These are phyloP conservation scores for Bidens hawaiensis DNA, from an alignment of 140 eudicot species.

Conservation along the genomic window DNA sequence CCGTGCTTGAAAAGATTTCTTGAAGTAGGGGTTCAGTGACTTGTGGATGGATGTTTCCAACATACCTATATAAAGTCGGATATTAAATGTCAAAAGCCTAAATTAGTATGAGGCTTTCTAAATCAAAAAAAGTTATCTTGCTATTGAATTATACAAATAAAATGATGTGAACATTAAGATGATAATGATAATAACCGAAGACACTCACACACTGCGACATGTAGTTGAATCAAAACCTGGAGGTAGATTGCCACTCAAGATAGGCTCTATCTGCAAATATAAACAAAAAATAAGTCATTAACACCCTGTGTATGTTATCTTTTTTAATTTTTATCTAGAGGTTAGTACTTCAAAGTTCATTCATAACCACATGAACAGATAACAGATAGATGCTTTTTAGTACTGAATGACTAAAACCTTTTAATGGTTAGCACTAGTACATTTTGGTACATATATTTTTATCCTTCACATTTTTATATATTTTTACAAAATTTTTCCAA, in stretches of 20 bases:
- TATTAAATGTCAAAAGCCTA: background rate
- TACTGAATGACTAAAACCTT: constrained; percentile 8
- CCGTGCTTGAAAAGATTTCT: constrained; percentile 81
- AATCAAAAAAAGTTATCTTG: background rate
- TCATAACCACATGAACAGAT: constrained; percentile 9
- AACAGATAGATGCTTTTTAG: background rate
- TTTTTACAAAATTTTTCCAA: constrained; percentile 1
- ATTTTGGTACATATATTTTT: background rate
- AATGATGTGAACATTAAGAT: background rate
- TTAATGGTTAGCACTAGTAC: background rate
- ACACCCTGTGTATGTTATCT: background rate
- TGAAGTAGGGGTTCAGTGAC: constrained; percentile 94
- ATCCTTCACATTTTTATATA: background rate
- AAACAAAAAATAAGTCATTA: constrained; percentile 11
- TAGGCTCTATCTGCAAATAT: constrained; percentile 93
- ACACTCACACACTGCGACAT: constrained; percentile 99
- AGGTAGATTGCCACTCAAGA: constrained; percentile 98
- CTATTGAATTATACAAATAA: background rate
- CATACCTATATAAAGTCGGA: constrained; percentile 56
- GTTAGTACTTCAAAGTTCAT: background rate
- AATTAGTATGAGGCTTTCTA: constrained; percentile 10
- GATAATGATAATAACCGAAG: background rate
- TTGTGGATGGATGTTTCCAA: constrained; percentile 95
- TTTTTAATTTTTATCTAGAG: background rate
- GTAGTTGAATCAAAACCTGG: constrained; percentile 94